Evolutionary conservation across 1,139 yeast species (phyloP), one percentile per base, ranked within the genome.

Genomic region (Kodamaea anthophila): DNA sequence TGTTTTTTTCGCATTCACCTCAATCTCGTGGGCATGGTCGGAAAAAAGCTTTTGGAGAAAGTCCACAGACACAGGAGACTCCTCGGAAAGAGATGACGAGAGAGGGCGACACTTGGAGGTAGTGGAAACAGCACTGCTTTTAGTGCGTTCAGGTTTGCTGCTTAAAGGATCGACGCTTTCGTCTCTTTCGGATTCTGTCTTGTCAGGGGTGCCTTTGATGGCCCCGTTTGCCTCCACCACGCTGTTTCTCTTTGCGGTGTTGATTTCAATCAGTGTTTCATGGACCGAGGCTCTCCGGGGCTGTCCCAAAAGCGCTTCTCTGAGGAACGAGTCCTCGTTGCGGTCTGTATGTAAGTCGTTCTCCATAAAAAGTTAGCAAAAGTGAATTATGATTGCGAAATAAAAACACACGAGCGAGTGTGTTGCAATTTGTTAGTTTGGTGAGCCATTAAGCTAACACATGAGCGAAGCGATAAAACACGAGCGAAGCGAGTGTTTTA

Each of bases 11-110:
- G 36, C 20, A n/a, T 20, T 13, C 8, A 10, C 15, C 13, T 31
- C 25, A n/a, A 36, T 31, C 6, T 19, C 29, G 14, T 21, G 8
- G 8, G 28, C 13, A 20, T 25, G 20, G 10, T 27, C 26, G 7
- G 9, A 10, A 24, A 31, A 12, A 25, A 28, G n/a, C 13, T 25
- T 15, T 20, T 26, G 18, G 28, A 32, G 23, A 31, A 29, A 28
- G 3, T 33, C 33, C 8, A 24, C 13, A 9, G 33, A 26, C 4
- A 40, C 21, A 3, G 44, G 44, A 1, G 44, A 23, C 22, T 40
- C 42, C 6, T 29, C 15, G 15, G 39, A 25, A 10, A 30, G 18
- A 6, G 32, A 30, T 6, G 35, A 24, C 3, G 32, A 31, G 14
- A 29, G 21, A n/a, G n/a, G n/a, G n/a, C n/a, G n/a, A n/a, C n/a